Conservation (phyloP, 768 basidiomycete species). For the Suillus subluteus region DNA sequence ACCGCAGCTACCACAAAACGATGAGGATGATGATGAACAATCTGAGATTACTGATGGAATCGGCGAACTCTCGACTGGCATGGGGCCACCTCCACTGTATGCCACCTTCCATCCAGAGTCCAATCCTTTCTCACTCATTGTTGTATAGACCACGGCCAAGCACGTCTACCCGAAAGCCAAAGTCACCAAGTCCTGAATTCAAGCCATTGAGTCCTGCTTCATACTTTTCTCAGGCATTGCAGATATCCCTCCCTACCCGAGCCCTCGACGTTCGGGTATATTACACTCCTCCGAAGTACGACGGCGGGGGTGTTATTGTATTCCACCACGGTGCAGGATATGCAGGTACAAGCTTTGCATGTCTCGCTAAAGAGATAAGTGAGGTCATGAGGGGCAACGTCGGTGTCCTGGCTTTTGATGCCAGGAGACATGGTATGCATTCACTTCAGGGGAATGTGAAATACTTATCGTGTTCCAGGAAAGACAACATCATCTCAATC, state of each 20-base stretch:
- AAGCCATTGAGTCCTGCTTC: slow-evolving; percentile 76
- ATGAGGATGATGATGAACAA: slow-evolving; percentile 48
- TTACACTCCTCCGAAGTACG: slow-evolving; percentile 68
- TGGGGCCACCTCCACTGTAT: slow-evolving; percentile 68
- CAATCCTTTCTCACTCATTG: slow-evolving; percentile 22
- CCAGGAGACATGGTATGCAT: slow-evolving; percentile 80
- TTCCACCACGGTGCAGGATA: slow-evolving; percentile 98
- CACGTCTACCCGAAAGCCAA: slow-evolving; percentile 34
- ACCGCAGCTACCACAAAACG: slow-evolving; percentile 53
- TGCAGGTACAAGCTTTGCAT: slow-evolving; percentile 87
- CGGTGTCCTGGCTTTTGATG: slow-evolving; percentile 83
- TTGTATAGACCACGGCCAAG: slow-evolving; percentile 16
- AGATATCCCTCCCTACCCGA: slow-evolving; percentile 67
- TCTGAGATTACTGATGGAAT: slow-evolving; percentile 61
- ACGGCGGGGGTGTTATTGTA: slow-evolving; percentile 68
- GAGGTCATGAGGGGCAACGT: slow-evolving; percentile 66
- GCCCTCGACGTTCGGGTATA: slow-evolving; percentile 78
- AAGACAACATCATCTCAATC: slow-evolving; percentile 28
- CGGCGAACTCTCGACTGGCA: slow-evolving; percentile 60
- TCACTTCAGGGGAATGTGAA: slow-evolving; percentile 2
- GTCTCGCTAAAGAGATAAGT: slow-evolving; percentile 79
- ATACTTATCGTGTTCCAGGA: slow-evolving; percentile 19
- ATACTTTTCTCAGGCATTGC: slow-evolving; percentile 80
- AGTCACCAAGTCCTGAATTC: slow-evolving; percentile 61
- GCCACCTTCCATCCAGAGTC: slow-evolving; percentile 25